Evolutionary conservation across 495 filamentous ascomycete species (phyloP).

Genomic region (Penicillium steckii): DNA sequence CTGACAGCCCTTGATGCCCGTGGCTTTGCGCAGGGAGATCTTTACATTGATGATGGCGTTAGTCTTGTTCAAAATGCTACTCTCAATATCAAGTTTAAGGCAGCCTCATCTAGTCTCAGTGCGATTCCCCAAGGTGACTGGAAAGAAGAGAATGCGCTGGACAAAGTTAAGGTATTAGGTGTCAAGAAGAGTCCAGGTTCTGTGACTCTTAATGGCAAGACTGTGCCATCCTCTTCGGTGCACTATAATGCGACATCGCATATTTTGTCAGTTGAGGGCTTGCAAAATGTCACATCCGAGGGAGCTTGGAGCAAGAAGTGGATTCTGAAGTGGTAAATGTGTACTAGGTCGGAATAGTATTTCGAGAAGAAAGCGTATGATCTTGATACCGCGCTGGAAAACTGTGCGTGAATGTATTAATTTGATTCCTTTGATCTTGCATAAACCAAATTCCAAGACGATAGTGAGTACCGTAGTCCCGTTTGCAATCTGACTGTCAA

Average conservation of each 20-base stretch:
- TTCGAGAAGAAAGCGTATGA: not conserved
- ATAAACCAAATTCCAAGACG: too few relatives aligned
- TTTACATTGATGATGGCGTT: slow-evolving; percentile 87
- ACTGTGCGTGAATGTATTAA: too few relatives aligned
- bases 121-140: slow-evolving; percentile 53
- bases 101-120: slow-evolving; percentile 41
- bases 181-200: slow-evolving; percentile 38
- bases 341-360: not conserved
- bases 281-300: slow-evolving; percentile 45
- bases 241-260: slow-evolving; percentile 46
- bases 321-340: slow-evolving; percentile 54
- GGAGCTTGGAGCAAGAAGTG: slow-evolving; percentile 60
- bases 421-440: too few relatives aligned
- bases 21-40: slow-evolving; percentile 59
- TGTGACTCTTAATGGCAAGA: slow-evolving; percentile 53
- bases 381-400: too few relatives aligned
- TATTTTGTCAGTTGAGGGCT: slow-evolving; percentile 48
- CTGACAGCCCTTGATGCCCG: slow-evolving; percentile 58
- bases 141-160: slow-evolving; percentile 58
- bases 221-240: slow-evolving; percentile 40
- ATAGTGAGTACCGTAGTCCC: not conserved
- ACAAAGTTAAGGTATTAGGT: slow-evolving; percentile 68
- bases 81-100: slow-evolving; percentile 58
- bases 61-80: slow-evolving; percentile 59
- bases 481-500: not conserved